Evolutionary conservation across 768 basidiomycete species (phyloP), one percentile per base, ranked within the genome.

Genomic region (Termitomyces sp.): DNA sequence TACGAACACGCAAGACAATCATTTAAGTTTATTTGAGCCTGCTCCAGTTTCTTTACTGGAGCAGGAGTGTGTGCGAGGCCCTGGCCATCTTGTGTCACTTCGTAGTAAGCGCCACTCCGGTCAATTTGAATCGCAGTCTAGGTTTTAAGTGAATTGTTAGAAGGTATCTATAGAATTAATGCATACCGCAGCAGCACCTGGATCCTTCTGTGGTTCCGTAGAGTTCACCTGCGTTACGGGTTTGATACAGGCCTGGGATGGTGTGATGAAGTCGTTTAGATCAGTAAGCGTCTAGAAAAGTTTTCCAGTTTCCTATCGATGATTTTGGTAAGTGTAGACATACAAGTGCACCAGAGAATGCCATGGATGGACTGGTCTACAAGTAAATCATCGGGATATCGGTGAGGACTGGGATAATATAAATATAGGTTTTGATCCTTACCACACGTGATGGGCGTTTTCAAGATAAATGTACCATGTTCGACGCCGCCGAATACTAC

Each of bases 1-100:
- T 66, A 92, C 95, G 94, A 97, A 80, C 97, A 98, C 25, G 97
- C 97, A 45, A 99, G 78, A 73, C 97, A 99, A 68, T 99, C 97
- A 62, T 97, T 98, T 64, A 99, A 72, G 67, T 87, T 98, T 62
- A 99, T 93, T 69, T 98, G 90, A 2, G 97, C 97, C 63, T 93
- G 92, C 64, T 93, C 83, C 11, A 99, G 79, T 71, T 91, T 94
- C 70, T 77, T 79, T 32, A 71, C 69, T 32, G 63, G 62, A 25
- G 56, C 58, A 57, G 59, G 28, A 52, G 52, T 56, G 14, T 55
- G 56, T 5, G 61, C 40, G 16, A 59, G 34, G 12, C 57, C 14
- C 37, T 63, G 49, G 25, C 63, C 65, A 23, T 68, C 70, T 14
- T 72, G 62, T 8, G 80, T 66, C 9, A 95, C 86, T 69, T 97